Evolutionary conservation across 1,284 basidiomycete genomes (phyloP), one percentile per base, ranked within the genome.

Genomic region (Apiotrichum veenhuisii): DNA sequence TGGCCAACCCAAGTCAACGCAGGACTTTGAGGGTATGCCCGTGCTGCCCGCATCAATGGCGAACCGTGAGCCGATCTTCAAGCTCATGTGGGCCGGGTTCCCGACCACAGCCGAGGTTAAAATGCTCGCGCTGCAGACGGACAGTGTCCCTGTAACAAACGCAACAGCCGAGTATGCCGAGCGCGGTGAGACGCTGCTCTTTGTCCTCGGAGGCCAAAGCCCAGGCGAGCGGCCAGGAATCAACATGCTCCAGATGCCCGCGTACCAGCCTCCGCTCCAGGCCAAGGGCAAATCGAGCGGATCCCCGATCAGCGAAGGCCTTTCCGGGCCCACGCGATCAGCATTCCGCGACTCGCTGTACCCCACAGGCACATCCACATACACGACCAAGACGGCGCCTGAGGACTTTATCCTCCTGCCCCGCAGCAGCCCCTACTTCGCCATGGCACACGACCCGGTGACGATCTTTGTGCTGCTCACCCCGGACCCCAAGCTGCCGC

Each of bases 321-420:
- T 88, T 37, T 80, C 84, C 58, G 79, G 82, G 2, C 76, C 78
- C 36, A 80, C 85, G 20, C 80, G 87, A 44, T 76, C 82, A n/a
- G 85, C 85, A 0, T 87, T 87, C 78, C 79, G 82, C 43, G 79
- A 82, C 50, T 86, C 85, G 9, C 75, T 91, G 10, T 71, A 79
- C 2, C 82, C 85, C 2, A 79, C 78, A 2, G 81, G 84, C 40
- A 79, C 82, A 3, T 83, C 83, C 55, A 82, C 84, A 53, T 91
- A 90, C 64, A 77, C 80, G 9, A 84, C 85, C 0, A 69, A 76
- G 8, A 83, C 84, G 1, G 74, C 84, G 0, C 81, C 86, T 5
- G 87, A 93, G 66, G 91, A 95, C 68, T 92, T 89, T 69, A 71
- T 89, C 14, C 80, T 93, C 22, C 72, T 91, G 18, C 88, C 92